These are phyloP conservation scores for Paratinospora sagittata DNA, from an alignment of 164 flowering plant genomes.

Conservation along the genomic window DNA sequence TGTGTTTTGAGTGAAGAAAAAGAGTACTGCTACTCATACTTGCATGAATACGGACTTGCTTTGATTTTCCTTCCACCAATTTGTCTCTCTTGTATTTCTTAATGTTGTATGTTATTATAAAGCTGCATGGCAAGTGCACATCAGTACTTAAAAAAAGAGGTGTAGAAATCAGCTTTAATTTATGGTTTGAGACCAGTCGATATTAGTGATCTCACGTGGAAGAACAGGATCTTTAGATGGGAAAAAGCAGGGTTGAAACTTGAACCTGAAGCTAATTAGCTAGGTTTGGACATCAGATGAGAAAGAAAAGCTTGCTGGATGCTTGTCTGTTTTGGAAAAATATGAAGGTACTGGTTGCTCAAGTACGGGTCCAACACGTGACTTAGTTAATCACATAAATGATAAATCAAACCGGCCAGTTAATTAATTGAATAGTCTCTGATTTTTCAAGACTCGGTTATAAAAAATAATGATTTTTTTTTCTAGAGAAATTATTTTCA, in stretches of 20 bases:
- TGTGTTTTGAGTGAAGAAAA: neutral
- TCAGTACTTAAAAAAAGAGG: neutral
- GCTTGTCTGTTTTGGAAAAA: neutral
- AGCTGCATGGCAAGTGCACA: neutral
- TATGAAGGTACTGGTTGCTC: neutral
- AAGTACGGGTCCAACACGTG: neutral
- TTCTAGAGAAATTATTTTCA: too few species aligned
- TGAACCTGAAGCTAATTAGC: neutral
- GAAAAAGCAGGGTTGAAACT: too few species aligned
- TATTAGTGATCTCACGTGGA: neutral
- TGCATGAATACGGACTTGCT: neutral
- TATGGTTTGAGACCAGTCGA: neutral
- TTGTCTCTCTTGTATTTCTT: neutral
- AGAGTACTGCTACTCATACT: neutral
- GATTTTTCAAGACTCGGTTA: too few species aligned
- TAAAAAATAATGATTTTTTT: too few species aligned
- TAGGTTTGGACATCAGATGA: slow-evolving; percentile 1
- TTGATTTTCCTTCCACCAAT: neutral
- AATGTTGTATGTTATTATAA: neutral
- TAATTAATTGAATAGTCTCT: too few species aligned
- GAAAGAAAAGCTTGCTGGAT: neutral
- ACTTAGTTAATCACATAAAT: too few species aligned
- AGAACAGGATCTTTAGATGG: neutral
- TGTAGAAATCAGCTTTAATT: neutral
- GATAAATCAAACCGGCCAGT: too few species aligned